Evolutionary conservation across 176 grass and related monocot species (phyloP).

Genomic region (Lolium perenne): DNA sequence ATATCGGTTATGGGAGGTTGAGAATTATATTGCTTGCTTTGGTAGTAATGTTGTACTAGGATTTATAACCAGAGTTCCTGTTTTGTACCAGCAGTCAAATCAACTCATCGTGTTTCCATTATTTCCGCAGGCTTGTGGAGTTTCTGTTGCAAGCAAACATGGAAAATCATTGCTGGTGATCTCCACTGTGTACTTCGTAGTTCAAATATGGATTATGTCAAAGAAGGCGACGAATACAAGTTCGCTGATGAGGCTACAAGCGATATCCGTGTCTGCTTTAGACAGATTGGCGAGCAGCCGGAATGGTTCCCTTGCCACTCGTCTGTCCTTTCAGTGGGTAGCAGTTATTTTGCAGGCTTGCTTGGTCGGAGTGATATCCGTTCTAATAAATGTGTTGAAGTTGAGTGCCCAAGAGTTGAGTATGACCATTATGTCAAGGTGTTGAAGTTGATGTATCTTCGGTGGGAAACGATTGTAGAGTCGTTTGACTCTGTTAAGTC

Average conservation of each 20-base stretch:
- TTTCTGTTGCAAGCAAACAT: slow-evolving; percentile 31
- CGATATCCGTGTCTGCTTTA: slow-evolving; percentile 74
- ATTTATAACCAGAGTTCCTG: neutral
- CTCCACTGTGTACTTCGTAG: slow-evolving; percentile 8
- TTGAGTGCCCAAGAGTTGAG: slow-evolving; percentile 57
- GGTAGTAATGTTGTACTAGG: neutral
- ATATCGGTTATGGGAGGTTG: no score
- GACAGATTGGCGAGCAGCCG: slow-evolving; percentile 45
- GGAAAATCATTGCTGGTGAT: neutral
- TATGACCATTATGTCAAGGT: slow-evolving; percentile 80
- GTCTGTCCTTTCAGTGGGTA: slow-evolving; percentile 51
- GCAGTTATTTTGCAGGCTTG: slow-evolving; percentile 66
- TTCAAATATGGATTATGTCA: slow-evolving; percentile 58
- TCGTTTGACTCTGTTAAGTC: slow-evolving; percentile 87
- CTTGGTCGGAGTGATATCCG: slow-evolving; percentile 46
- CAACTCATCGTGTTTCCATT: slow-evolving; percentile 12
- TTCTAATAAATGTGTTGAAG: slow-evolving; percentile 59
- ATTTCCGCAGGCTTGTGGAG: slow-evolving; percentile 32
- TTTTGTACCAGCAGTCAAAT: neutral
- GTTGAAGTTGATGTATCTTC: slow-evolving; percentile 71
- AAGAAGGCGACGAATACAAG: slow-evolving; percentile 34
- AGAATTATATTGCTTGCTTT: neutral
- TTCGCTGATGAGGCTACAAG: slow-evolving; percentile 68
- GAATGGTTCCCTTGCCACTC: slow-evolving; percentile 83
- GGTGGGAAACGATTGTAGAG: slow-evolving; percentile 63